Conservation (phyloP, 2,329 filamentous ascomycete species). For the Aureobasidium sp. region DNA sequence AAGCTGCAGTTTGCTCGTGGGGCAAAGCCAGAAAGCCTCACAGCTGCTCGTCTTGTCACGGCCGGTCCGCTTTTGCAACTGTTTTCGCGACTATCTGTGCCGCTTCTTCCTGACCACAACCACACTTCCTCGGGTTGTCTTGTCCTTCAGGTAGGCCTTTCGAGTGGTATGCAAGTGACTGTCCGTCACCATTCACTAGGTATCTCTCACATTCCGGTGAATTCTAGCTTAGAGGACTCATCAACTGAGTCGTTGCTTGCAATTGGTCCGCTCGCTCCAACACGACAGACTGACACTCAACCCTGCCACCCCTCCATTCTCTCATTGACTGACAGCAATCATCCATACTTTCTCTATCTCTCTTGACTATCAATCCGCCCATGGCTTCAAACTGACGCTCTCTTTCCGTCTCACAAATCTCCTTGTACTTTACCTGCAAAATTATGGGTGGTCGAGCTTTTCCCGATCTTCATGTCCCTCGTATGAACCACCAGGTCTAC, state of each 20-base stretch:
- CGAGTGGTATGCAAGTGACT: neutral
- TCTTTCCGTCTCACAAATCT: neutral
- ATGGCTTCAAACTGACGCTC: neutral
- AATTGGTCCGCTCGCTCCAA: neutral
- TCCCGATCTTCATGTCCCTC: conserved; percentile 48
- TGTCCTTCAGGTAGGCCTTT: neutral
- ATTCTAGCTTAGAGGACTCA: neutral
- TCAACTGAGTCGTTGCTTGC: neutral
- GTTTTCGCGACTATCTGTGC: neutral
- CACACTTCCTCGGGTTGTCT: neutral
- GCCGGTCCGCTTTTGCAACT: neutral
- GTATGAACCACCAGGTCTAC: conserved; percentile 57
- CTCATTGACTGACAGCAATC: neutral
- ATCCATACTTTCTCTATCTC: neutral
- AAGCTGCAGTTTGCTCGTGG: neutral
- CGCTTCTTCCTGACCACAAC: neutral
- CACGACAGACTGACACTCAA: neutral
- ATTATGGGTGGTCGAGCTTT: conserved; percentile 62
- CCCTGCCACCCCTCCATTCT: neutral
- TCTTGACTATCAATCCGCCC: neutral
- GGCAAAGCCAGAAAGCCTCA: neutral
- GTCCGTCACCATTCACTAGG: neutral
- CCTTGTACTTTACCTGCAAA: neutral
- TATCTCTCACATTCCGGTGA: neutral
- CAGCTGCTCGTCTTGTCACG: neutral